Percentiles rank a stretch among this genome's conserved stretches.
Evolutionary conservation across 495 filamentous ascomycete genomes (phyloP).

Genomic region (Penicillium malachiteum): DNA sequence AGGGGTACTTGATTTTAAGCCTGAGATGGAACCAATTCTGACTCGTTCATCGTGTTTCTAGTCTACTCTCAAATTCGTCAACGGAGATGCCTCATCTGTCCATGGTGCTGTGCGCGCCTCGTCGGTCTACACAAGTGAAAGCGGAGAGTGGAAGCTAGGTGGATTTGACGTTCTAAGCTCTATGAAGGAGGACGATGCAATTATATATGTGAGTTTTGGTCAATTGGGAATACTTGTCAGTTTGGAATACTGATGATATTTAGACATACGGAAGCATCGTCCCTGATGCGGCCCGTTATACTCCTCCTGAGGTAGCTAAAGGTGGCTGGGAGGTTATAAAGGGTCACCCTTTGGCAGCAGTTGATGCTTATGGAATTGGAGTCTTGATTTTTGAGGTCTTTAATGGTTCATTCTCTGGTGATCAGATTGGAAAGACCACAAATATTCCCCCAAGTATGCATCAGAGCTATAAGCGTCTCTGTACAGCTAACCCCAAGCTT

Average conservation of each 20-base stretch:
- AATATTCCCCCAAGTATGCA: constrained; percentile 86
- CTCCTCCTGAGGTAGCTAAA: constrained; percentile 81
- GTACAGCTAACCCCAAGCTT: constrained; percentile 84
- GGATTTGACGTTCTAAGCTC: constrained; percentile 93
- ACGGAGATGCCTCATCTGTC: constrained; percentile 85
- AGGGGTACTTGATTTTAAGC: neutral
- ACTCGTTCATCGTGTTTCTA: constrained; percentile 25
- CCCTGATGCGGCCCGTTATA: constrained; percentile 77
- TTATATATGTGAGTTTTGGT: constrained; percentile 75
- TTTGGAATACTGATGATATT: constrained; percentile 9
- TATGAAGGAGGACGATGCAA: constrained; percentile 88
- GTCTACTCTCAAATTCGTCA: constrained; percentile 94
- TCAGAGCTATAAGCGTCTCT: constrained; percentile 80
- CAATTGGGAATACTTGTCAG: neutral
- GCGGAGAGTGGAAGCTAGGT: constrained; percentile 95
- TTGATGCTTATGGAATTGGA: constrained; percentile 85
- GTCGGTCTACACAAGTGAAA: constrained; percentile 88
- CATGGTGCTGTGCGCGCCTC: constrained; percentile 83
- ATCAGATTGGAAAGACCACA: constrained; percentile 81
- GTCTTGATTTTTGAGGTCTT: constrained; percentile 86
- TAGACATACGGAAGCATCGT: constrained; percentile 83
- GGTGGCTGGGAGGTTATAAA: constrained; percentile 87
- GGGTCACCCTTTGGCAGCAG: constrained; percentile 73
- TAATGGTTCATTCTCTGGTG: constrained; percentile 70
- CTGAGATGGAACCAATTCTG: neutral